Evolutionary conservation across 2,329 filamentous ascomycete genomes (phyloP).

Genomic region (Monilinia fructicola): DNA sequence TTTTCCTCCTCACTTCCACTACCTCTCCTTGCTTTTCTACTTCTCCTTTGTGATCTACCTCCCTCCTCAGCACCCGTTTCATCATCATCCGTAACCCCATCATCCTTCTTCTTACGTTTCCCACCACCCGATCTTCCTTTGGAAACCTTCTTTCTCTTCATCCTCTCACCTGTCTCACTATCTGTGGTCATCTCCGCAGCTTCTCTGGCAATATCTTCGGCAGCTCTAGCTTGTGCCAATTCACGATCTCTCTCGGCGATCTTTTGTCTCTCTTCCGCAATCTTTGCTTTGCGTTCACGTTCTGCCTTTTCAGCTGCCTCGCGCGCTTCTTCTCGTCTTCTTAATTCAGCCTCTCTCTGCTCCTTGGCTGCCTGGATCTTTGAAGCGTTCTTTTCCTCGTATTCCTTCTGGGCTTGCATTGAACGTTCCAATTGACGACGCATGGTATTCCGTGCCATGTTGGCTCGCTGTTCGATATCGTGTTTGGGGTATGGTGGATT

Average conservation of each 20-base stretch:
- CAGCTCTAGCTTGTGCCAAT: conserved; percentile 67
- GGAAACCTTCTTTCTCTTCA: conserved; percentile 72
- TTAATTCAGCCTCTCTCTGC: conserved; percentile 76
- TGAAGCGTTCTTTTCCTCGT: conserved; percentile 88
- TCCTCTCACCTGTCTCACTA: conserved; percentile 75
- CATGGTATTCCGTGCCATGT: conserved; percentile 96
- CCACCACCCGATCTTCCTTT: conserved; percentile 43
- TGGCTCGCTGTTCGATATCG: conserved; percentile 91
- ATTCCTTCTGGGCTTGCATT: conserved; percentile 80
- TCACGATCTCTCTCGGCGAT: conserved; percentile 75
- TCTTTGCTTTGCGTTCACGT: conserved; percentile 72
- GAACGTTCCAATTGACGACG: conserved; percentile 86
- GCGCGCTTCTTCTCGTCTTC: conserved; percentile 73
- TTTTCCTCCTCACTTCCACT: conserved; percentile 41
- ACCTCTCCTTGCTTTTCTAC: conserved; percentile 33
- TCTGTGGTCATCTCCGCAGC: conserved; percentile 82
- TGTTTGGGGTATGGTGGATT: conserved; percentile 83
- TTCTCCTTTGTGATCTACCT: conserved; percentile 13
- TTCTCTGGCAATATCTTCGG: conserved; percentile 66
- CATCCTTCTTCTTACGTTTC: conserved; percentile 46
- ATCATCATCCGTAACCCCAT: conserved; percentile 40
- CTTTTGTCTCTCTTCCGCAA: conserved; percentile 80
- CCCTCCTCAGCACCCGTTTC: conserved; percentile 35
- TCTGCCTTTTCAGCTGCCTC: conserved; percentile 66
- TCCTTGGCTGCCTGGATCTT: conserved; percentile 80